Percentiles rank a stretch among this genome's conserved stretches.
These are phyloP conservation scores for Cladosporium halotolerans DNA, from an alignment of 2,329 filamentous ascomycete genomes.

Conservation along the genomic window DNA sequence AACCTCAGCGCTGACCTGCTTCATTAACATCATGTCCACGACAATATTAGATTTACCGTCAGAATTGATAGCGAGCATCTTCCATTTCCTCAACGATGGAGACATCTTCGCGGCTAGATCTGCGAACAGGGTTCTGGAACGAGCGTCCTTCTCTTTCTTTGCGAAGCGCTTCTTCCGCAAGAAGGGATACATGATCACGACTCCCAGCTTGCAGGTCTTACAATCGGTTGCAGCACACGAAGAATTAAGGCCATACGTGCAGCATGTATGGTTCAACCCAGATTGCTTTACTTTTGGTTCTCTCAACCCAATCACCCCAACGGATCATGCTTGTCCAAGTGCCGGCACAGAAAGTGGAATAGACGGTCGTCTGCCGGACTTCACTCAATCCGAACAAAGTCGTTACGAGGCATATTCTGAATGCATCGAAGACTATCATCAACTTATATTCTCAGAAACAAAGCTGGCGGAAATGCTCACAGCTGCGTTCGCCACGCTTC, in stretches of 20 bases:
- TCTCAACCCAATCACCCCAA: no score
- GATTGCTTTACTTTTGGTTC: slow-evolving; percentile 21
- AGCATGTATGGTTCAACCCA: slow-evolving; percentile 31
- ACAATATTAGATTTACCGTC: slow-evolving; percentile 21
- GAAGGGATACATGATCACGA: slow-evolving; percentile 28
- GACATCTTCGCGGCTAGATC: slow-evolving; percentile 22
- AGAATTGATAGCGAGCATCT: slow-evolving; percentile 24
- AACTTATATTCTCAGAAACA: slow-evolving; percentile 13
- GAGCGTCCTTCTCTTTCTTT: slow-evolving; percentile 21
- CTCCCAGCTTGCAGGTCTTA: slow-evolving; percentile 19
- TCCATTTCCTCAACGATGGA: slow-evolving; percentile 17
- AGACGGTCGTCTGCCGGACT: background rate
- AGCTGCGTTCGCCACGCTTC: slow-evolving; percentile 17
- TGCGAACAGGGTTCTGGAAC: slow-evolving; percentile 19
- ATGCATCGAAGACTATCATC: slow-evolving; percentile 19
- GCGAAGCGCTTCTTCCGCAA: slow-evolving; percentile 28
- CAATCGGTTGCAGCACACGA: slow-evolving; percentile 19
- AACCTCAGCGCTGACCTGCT: background rate
- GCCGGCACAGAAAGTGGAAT: background rate
- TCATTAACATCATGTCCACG: slow-evolving; percentile 9
- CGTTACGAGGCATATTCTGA: slow-evolving; percentile 18
- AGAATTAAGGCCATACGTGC: slow-evolving; percentile 22
- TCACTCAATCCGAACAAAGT: background rate
- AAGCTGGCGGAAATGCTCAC: slow-evolving; percentile 17
- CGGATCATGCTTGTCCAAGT: no score